These are phyloP conservation scores for Colletotrichum cereale DNA, from an alignment of 2,329 filamentous ascomycete genomes.

Conservation along the genomic window DNA sequence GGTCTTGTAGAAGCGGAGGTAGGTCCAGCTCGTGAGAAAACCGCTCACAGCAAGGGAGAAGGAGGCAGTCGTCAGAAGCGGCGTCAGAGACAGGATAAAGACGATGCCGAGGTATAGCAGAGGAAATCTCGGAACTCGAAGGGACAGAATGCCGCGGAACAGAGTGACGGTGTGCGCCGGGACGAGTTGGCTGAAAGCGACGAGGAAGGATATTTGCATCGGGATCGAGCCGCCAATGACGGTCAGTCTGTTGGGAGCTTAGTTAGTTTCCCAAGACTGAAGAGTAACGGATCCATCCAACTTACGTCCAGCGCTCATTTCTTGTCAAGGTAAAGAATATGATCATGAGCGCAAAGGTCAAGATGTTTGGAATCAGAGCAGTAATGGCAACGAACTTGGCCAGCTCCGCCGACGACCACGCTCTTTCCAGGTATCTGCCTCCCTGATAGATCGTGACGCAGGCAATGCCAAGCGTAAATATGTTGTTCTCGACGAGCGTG, in stretches of 20 bases:
- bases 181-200: constrained; percentile 97
- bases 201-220: constrained; percentile 92
- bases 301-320: constrained; percentile 77
- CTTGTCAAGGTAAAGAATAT: constrained; percentile 78
- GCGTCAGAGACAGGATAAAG: constrained; percentile 71
- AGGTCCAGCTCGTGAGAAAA: constrained; percentile 91
- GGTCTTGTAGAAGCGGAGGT: constrained; percentile 93
- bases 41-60: constrained; percentile 84
- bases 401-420: constrained; percentile 93
- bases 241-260: constrained; percentile 70
- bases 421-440: constrained; percentile 93
- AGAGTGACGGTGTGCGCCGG: constrained; percentile 97
- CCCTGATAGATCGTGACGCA: constrained; percentile 88
- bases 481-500: constrained; percentile 91
- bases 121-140: constrained; percentile 81
- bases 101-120: constrained; percentile 82
- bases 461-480: constrained; percentile 86
- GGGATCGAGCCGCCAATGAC: constrained; percentile 90
- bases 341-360: constrained; percentile 80
- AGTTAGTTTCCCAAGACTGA: constrained; percentile 35
- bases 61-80: constrained; percentile 75
- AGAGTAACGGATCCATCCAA: constrained; percentile 41
- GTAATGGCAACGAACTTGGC: constrained; percentile 88
- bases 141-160: constrained; percentile 87
- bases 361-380: constrained; percentile 82